Evolutionary conservation across 1,284 basidiomycete species (phyloP).

Genomic region (Apiotrichum gamsii): DNA sequence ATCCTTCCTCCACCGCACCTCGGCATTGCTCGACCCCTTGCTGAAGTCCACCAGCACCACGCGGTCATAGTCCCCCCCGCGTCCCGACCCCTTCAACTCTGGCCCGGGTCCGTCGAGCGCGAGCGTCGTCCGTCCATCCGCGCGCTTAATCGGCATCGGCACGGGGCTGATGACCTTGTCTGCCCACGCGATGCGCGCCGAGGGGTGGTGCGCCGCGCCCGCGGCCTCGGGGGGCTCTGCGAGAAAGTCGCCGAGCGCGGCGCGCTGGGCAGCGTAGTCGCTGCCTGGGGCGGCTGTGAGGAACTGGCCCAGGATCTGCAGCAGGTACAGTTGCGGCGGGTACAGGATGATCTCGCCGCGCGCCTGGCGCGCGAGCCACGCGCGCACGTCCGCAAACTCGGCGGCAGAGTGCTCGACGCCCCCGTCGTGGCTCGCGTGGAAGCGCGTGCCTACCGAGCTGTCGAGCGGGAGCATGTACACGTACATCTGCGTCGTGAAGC

Average conservation of each 20-base stretch:
- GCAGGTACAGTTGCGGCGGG: constrained; percentile 17
- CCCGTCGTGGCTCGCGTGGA: constrained; percentile 14
- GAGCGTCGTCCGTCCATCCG: background rate
- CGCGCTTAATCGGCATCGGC: background rate
- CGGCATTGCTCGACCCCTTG: background rate
- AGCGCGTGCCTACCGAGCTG: constrained; percentile 1
- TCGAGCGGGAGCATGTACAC: constrained; percentile 15
- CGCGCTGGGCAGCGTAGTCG: constrained; percentile 11
- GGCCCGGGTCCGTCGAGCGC: background rate
- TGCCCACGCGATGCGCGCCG: constrained; percentile 5
- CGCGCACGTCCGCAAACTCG: constrained; percentile 4
- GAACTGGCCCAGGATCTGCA: constrained; percentile 5
- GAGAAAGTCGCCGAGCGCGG: background rate
- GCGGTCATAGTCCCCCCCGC: background rate
- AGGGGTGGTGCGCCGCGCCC: background rate
- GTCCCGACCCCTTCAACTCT: background rate
- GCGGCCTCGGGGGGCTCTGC: constrained; percentile 1
- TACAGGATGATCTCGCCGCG: constrained; percentile 14
- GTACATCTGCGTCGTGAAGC: constrained; percentile 21
- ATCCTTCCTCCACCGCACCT: constrained; percentile 4
- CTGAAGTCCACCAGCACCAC: background rate
- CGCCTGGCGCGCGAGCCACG: constrained; percentile 3
- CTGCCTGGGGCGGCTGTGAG: background rate
- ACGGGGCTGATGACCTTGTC: constrained; percentile 15
- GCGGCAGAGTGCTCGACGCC: constrained; percentile 18